Percentiles rank a stretch among this genome's conserved stretches.
Evolutionary conservation across 2,329 filamentous ascomycete species (phyloP).

Genomic region (Aschersonia sp.): DNA sequence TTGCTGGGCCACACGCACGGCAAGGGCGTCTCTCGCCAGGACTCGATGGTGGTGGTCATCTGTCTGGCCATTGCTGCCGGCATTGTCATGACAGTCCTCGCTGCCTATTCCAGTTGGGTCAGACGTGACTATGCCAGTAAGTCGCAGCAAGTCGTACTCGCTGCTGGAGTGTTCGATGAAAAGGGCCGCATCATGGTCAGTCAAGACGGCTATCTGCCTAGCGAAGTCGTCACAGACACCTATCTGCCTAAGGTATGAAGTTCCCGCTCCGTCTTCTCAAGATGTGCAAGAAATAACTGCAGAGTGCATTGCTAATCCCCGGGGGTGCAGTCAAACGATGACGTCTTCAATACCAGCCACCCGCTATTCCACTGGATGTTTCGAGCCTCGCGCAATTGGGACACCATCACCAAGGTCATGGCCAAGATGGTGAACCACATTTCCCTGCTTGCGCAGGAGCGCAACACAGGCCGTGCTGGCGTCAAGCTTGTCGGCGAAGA

Average conservation of each 20-base stretch:
- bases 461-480: constrained; percentile 17
- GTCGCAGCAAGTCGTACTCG: constrained; percentile 45
- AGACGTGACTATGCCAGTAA: constrained; percentile 39
- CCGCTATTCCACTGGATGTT: constrained; percentile 82
- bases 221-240: constrained; percentile 63
- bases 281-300: no score
- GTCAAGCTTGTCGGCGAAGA: constrained; percentile 36
- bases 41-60: constrained; percentile 46
- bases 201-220: constrained; percentile 53
- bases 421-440: constrained; percentile 60
- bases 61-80: constrained; percentile 50
- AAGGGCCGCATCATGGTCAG: constrained; percentile 54
- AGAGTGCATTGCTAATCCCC: no score
- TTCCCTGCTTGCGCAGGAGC: constrained; percentile 29
- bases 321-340: constrained; percentile 16
- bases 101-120: constrained; percentile 23
- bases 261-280: neutral
- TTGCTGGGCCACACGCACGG: constrained; percentile 25
- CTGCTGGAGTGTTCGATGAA: constrained; percentile 51
- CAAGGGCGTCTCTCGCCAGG: constrained; percentile 5
- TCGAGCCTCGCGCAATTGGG: constrained; percentile 66
- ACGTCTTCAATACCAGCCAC: constrained; percentile 63
- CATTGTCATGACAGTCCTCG: constrained; percentile 39
- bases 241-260: constrained; percentile 47
- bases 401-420: constrained; percentile 49